Evolutionary conservation across 2,329 filamentous ascomycete genomes (phyloP).

Genomic region (Botrytis porri): DNA sequence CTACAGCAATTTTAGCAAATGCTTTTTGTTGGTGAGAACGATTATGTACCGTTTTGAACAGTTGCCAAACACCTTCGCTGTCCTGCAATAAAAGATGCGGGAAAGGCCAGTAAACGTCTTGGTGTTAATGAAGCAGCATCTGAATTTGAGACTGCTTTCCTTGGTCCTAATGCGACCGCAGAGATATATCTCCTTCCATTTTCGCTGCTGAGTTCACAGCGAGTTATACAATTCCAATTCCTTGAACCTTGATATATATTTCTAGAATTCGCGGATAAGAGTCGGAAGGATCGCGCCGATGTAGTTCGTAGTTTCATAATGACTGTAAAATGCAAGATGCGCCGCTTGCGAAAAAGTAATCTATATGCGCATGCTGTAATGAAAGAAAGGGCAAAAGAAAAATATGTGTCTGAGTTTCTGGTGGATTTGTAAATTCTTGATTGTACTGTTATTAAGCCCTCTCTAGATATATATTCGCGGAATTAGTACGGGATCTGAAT

Average conservation of each 20-base stretch:
- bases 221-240: neutral
- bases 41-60: conserved; percentile 32
- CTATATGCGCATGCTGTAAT: conserved; percentile 12
- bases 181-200: neutral
- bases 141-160: neutral
- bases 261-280: conserved; percentile 6
- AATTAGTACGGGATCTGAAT: neutral
- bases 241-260: neutral
- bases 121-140: neutral
- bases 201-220: neutral
- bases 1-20: conserved; percentile 22
- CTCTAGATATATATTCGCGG: neutral
- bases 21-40: neutral
- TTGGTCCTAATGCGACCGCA: neutral
- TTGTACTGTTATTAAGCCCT: neutral
- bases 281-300: conserved; percentile 5
- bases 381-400: neutral
- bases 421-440: neutral
- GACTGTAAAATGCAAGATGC: neutral
- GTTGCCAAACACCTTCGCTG: conserved; percentile 35
- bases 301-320: conserved; percentile 15
- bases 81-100: conserved; percentile 33
- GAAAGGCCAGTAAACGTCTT: conserved; percentile 24
- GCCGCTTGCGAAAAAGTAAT: neutral
- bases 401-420: neutral